Evolutionary conservation across 345 rosid species (phyloP), one percentile per base, ranked within the genome.

Genomic region (Turnera subulata): DNA sequence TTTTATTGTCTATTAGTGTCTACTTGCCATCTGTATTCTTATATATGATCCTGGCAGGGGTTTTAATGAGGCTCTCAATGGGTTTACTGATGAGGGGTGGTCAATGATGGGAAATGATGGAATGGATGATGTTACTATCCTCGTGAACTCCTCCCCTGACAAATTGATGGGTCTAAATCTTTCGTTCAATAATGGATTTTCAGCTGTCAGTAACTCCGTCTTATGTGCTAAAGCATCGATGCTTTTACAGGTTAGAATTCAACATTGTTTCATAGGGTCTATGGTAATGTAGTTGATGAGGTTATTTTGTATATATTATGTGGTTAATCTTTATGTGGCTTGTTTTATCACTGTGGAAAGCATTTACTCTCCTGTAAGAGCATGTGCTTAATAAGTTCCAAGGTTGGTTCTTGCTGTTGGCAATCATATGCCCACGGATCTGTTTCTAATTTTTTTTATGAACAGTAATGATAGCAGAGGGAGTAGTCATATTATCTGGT

Each of bases 51-150:
- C 26, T 47, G 21, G 50, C 78, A 94, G 99, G 78, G 97, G 99
- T 50, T 94, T 94, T 59, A 94, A 94, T 58, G 99, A 94, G 78
- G 95, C 96, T 59, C 81, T 94, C 51, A 94, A 94, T 70, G 95
- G 97, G 24, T 88, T 94, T 67, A 74, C 88, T 17, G 99, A 94
- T 56, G 99, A 94, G 78, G 97, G 99, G 38, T 94, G 99, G 99
- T 80, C 95, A 11, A 65, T 85, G 76, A 74, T 85, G 67, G 97
- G 97, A 64, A 89, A 89, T 20, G 96, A 90, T 72, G 95, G 88
- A 67, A 80, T 90, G 74, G 99, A 94, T 70, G 97, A 94, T 79
- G 95, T 94, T 55, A 90, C 99, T 29, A 79, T 94, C 64, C 89
- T 91, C 1, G 83, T 94, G 46, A 94, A 94, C 74, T 79, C 95